Conservation (phyloP, 768 basidiomycete genomes). For the Tephrocybe sp. region DNA sequence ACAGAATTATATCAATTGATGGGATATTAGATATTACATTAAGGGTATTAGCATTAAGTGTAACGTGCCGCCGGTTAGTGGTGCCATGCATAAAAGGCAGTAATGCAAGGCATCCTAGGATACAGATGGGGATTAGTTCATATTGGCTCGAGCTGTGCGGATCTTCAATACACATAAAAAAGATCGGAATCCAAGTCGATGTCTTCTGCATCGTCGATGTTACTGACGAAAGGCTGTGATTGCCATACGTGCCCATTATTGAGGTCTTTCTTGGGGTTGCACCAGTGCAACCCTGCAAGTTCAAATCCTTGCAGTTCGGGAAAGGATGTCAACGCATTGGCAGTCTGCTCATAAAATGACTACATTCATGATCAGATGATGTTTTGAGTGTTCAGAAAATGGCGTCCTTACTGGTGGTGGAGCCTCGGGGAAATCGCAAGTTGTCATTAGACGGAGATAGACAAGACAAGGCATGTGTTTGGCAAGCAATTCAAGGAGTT, state of each 20-base stretch:
- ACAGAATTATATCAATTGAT: neutral
- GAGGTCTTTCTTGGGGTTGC: conserved; percentile 45
- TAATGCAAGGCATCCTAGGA: neutral
- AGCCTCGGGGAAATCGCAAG: conserved; percentile 45
- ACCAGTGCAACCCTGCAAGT: conserved; percentile 75
- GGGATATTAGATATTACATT: neutral
- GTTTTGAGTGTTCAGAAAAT: conserved; percentile 9
- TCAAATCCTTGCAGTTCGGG: conserved; percentile 66
- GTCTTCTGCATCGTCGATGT: conserved; percentile 27
- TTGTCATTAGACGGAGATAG: conserved; percentile 67
- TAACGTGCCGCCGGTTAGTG: conserved; percentile 1
- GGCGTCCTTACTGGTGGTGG: conserved; percentile 47
- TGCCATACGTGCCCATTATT: conserved; percentile 51
- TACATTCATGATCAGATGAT: conserved; percentile 29
- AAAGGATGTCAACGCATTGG: conserved; percentile 54
- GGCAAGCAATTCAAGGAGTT: conserved; percentile 56
- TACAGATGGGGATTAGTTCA: neutral
- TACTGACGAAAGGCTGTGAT: conserved; percentile 41
- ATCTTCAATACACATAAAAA: conserved; percentile 32
- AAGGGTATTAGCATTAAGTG: conserved; percentile 1
- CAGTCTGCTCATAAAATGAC: conserved; percentile 63
- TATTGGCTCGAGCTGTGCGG: neutral
- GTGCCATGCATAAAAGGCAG: neutral
- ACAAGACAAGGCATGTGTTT: conserved; percentile 56
- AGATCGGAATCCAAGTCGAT: conserved; percentile 31